Evolutionary conservation across 208 protist species (phyloP), one percentile per base, ranked within the genome.

Genomic region (Trypanosoma theileri): DNA sequence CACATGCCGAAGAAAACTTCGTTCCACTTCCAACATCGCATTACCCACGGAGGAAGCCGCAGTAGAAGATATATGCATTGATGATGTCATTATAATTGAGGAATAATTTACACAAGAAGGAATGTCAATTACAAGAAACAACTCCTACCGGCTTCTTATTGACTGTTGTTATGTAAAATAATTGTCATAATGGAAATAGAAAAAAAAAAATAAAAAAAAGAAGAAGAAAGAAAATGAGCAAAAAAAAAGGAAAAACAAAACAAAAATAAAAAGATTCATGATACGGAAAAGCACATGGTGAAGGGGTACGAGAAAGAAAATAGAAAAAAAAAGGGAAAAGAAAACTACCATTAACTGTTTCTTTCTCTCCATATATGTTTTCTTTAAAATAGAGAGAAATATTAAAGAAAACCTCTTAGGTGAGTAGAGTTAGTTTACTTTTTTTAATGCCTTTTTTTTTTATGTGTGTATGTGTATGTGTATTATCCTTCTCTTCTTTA

Each of bases 1-100:
- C 0, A 95, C 46, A 63, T 91, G 71, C 16, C 90, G 82, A 14
- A 95, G 64, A 54, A 95, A 77, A n/a, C 82, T 89, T 16, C 66
- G 65, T 55, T 79, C 67, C 40, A 48, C 48, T 28, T 50, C 41
- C 16, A 31, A 31, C 13, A 44, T 21, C 26, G 56, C 19, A 42
- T 8, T 42, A 55, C 14, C 17, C 16, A 51, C 41, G 1, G 41
- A 61, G n/a, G 70, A 28, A 14, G 48, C 35, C n/a, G 44, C 35
- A 28, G 48, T 21, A 14, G 51, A 45, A 21, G 53, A 26, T 14
- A 55, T 54, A 17, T 50, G 45, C 4, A 53, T 45, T 0, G 51
- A 45, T 48, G 64, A 62, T 24, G 57, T 21, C 56, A 45, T 70
- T 53, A 54, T 24, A 19, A 21, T 48, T 14, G 13, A n/a, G 8